phyloP scores from a whole-genome alignment of 2,329 filamentous ascomycete genomes.

The Colletotrichum sublineola region DNA sequence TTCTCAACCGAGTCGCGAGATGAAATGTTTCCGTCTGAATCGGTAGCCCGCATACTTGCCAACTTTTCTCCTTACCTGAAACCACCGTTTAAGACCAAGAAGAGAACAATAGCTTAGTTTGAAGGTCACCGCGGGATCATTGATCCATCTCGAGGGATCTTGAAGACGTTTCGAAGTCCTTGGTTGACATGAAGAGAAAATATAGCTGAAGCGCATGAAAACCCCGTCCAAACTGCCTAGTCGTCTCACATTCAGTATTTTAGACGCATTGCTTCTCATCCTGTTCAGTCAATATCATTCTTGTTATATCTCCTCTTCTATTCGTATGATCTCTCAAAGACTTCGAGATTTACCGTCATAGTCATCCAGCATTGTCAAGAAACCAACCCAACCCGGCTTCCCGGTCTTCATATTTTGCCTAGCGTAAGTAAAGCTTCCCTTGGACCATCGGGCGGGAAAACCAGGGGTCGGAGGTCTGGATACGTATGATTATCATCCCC shows the following conservation, averaged over 20 bases:
- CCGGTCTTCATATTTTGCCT: slow-evolving; percentile 6
- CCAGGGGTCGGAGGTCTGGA: slow-evolving; percentile 43
- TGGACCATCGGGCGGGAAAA: slow-evolving; percentile 36
- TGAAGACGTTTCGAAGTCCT: neutral
- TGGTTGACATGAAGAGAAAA: neutral
- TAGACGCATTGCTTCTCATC: neutral
- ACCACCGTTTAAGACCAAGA: too few species aligned
- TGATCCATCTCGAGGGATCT: neutral
- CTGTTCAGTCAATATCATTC: too few species aligned
- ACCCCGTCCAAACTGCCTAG: neutral
- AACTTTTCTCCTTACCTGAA: too few species aligned
- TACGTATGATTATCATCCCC: slow-evolving; percentile 17
- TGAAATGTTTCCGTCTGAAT: too few species aligned
- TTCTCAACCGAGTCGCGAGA: too few species aligned
- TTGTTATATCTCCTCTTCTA: neutral
- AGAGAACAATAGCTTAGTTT: neutral
- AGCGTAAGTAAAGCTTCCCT: slow-evolving; percentile 31
- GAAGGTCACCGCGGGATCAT: neutral
- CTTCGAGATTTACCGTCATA: neutral
- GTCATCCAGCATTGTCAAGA: neutral
- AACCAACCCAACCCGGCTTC: neutral
- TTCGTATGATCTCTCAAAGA: neutral
- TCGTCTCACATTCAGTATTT: neutral
- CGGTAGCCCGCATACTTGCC: too few species aligned
- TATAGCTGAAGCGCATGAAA: neutral